Percentiles rank a stretch among this genome's conserved stretches.
These are phyloP conservation scores for Berberis vulgaris DNA, from an alignment of 164 flowering plant genomes.

Conservation along the genomic window DNA sequence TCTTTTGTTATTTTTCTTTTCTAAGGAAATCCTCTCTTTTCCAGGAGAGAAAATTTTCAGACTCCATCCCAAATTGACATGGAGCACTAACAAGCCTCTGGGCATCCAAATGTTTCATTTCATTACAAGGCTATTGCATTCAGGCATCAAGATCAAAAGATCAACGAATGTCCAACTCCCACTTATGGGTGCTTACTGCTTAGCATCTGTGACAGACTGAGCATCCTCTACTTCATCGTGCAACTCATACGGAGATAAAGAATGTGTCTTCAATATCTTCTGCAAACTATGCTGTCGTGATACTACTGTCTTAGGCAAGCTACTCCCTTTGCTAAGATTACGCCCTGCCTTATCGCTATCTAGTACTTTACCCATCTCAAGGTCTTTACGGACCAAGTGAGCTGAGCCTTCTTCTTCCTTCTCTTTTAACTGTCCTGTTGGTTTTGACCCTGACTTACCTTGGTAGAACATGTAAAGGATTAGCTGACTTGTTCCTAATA, in stretches of 20 bases:
- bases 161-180: too few relatives aligned
- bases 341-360: constrained; percentile 1
- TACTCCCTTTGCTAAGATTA: constrained; percentile 27
- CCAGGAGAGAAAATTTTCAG: too few relatives aligned
- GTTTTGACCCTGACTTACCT: constrained; percentile 6
- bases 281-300: constrained; percentile 19
- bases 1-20: too few relatives aligned
- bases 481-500: constrained; percentile 40
- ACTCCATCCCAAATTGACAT: too few relatives aligned
- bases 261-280: constrained; percentile 24
- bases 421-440: constrained; percentile 14
- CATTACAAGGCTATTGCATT: too few relatives aligned
- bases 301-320: constrained; percentile 26
- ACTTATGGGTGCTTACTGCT: too few relatives aligned
- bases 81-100: too few relatives aligned
- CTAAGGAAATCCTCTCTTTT: too few relatives aligned
- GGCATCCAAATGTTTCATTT: too few relatives aligned
- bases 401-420: constrained; percentile 28
- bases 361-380: constrained; percentile 16
- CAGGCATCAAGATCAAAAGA: too few relatives aligned
- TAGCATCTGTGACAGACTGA: too few relatives aligned
- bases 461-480: constrained; percentile 20
- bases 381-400: constrained; percentile 7
- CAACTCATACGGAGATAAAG: constrained; percentile 19
- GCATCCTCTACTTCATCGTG: too few relatives aligned